Evolutionary conservation across 768 basidiomycete species (phyloP).

Genomic region (Lentinula sp.): DNA sequence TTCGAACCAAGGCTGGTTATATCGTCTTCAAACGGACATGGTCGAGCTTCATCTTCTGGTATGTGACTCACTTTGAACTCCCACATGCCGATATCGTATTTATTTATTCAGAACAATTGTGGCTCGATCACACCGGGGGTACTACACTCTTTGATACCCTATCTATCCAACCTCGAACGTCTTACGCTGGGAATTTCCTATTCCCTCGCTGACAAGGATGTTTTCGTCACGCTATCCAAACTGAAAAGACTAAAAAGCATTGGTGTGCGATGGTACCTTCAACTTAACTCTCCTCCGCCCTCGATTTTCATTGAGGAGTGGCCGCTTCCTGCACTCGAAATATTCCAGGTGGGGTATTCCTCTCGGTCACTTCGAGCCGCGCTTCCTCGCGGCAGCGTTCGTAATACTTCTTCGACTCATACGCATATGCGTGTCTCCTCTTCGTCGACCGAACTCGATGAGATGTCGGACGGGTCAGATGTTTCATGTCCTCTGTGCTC

Average conservation of each 20-base stretch:
- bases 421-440: neutral
- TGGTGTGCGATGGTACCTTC: neutral
- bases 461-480: neutral
- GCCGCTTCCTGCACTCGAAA: neutral
- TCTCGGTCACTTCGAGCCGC: neutral
- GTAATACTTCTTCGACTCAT: neutral
- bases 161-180: conserved; percentile 25
- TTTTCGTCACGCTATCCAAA: conserved; percentile 39
- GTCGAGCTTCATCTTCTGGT: conserved; percentile 38
- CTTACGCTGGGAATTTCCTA: conserved; percentile 54
- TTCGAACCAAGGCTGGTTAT: conserved; percentile 26
- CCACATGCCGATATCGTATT: neutral
- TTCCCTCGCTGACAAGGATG: conserved; percentile 47
- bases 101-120: conserved; percentile 45
- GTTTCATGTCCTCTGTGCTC: neutral
- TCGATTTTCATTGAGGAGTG: neutral
- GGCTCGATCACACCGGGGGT: conserved; percentile 62
- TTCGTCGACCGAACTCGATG: neutral
- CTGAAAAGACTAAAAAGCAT: conserved; percentile 28
- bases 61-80: neutral
- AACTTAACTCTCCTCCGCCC: neutral
- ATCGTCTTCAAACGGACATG: conserved; percentile 25
- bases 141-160: conserved; percentile 36
- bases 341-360: neutral
- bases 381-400: neutral